Base-by-base conservation (phyloP, 2,329 filamentous ascomycete species). In the Cordyceps tenuipes region DNA sequence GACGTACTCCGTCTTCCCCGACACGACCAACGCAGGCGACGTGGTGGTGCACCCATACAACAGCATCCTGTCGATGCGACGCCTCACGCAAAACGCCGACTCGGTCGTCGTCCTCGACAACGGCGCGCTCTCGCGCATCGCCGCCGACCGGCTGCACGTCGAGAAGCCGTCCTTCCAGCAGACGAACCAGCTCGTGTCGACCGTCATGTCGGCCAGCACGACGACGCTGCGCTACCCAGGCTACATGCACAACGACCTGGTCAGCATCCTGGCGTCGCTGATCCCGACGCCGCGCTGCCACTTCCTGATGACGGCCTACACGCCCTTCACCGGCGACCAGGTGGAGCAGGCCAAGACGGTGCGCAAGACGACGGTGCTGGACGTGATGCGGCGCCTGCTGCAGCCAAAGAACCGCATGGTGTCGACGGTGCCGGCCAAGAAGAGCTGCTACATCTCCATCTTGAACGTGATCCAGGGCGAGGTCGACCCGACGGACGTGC, bases 391-490 rank as follows among this genome's bases (percentile, higher is more conserved):
- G 61, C 84, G 94, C 62, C 79, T 99, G 26, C 79, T 99, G 61
- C 95, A 99, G 75, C 94, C 94, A 44, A 99, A 99, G 81, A 99
- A 99, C 75, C 87, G 95, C 71, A 99, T 99, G 94, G 94, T 99
- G 50, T 96, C 92, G 26, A 96, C 94, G 23, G 88, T 91, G 60
- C 92, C 93, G 1, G 90, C 89, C 68, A 97, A 97, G 78, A 95
- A 91, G 78, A 97, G 91, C 76, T 99, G 94, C 78, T 99, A 99
- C 78, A 97, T 99, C 70, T 96, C 91, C 52, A 97, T 99, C 67
- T 80, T 99, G 64, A 97, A 99, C 74, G 96, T 99, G 68, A 99
- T 99, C 68, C 94, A 97, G 78, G 94, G 94, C 69, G 94, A 99
- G 73, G 94, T 95, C 44, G 95, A 99, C 71, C 93, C 94, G 9